These are phyloP conservation scores for Phytophthora ramorum DNA, from an alignment of 352 stramenopile genomes.

Conservation along the genomic window DNA sequence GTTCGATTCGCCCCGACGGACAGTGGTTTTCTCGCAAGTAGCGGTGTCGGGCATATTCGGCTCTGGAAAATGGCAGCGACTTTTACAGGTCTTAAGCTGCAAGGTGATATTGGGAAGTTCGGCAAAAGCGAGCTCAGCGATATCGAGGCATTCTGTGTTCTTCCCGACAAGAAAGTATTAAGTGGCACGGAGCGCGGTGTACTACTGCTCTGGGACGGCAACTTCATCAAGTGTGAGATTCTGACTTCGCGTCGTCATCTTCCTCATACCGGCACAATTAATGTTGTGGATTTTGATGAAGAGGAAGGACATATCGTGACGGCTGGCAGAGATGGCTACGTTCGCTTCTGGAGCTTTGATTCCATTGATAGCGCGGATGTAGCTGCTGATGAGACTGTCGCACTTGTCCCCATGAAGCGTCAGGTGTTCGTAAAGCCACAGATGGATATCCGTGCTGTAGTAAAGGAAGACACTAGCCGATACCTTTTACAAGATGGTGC, in stretches of 20 bases:
- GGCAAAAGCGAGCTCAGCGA: conserved; percentile 95
- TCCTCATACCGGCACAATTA: conserved; percentile 78
- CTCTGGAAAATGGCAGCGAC: conserved; percentile 97
- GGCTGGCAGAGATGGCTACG: conserved; percentile 82
- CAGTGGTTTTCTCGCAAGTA: conserved; percentile 92
- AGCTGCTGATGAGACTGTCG: conserved; percentile 76
- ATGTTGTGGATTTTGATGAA: conserved; percentile 73
- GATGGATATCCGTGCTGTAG: conserved; percentile 76
- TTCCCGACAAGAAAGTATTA: conserved; percentile 96
- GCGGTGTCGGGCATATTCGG: conserved; percentile 93
- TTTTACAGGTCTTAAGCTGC: conserved; percentile 96
- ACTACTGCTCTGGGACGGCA: conserved; percentile 94
- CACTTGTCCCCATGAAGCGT: conserved; percentile 70
- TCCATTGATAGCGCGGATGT: conserved; percentile 90
- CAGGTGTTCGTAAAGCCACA: conserved; percentile 60
- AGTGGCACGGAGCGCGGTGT: conserved; percentile 87
- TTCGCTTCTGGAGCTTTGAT: conserved; percentile 92
- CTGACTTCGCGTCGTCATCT: conserved; percentile 66
- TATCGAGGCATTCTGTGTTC: conserved; percentile 92
- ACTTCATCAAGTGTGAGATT: conserved; percentile 96
- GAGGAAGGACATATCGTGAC: conserved; percentile 62
- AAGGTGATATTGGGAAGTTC: conserved; percentile 97
- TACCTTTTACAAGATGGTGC: conserved; percentile 76
- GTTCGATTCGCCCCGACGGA: conserved; percentile 91
- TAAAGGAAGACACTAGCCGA: conserved; percentile 44